Evolutionary conservation across 805 yeast species (phyloP).

Genomic region (Metschnikowia gelsemii): DNA sequence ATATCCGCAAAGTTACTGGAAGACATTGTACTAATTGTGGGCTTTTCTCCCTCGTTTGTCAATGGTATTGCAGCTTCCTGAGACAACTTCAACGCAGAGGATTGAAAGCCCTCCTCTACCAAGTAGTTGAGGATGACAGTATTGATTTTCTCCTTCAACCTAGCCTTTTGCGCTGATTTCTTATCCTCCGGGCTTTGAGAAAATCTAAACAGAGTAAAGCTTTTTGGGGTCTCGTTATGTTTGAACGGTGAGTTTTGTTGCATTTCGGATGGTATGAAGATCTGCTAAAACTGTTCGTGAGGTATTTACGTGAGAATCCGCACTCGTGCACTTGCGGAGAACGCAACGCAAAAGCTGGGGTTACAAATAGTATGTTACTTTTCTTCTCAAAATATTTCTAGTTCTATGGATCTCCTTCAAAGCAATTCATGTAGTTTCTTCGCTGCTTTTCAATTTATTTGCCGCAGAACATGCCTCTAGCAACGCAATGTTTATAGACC

Average conservation of each 20-base stretch:
- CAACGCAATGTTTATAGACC: no score
- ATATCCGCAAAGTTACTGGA: no score
- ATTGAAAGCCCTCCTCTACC: slow-evolving; percentile 73
- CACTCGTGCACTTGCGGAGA: slow-evolving; percentile 1
- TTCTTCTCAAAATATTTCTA: background rate
- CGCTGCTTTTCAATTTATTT: no score
- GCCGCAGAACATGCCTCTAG: background rate
- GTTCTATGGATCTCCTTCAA: no score
- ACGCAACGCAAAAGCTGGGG: slow-evolving; percentile 1
- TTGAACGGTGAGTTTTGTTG: background rate
- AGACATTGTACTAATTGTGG: background rate
- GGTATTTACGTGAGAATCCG: background rate
- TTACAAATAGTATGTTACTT: no score
- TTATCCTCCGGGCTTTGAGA: slow-evolving; percentile 8
- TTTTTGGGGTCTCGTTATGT: background rate
- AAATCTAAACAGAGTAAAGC: slow-evolving; percentile 12
- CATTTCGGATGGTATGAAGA: background rate
- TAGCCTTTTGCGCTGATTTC: slow-evolving; percentile 18
- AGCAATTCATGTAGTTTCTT: no score
- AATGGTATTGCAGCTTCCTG: slow-evolving; percentile 47
- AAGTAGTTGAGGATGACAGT: slow-evolving; percentile 67
- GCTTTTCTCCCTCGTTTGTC: background rate
- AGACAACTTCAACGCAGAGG: slow-evolving; percentile 62
- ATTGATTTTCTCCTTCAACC: slow-evolving; percentile 40
- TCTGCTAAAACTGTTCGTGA: no score